Conservation (phyloP, 192 early-diverging fungal species). For the Backusella luteola region DNA sequence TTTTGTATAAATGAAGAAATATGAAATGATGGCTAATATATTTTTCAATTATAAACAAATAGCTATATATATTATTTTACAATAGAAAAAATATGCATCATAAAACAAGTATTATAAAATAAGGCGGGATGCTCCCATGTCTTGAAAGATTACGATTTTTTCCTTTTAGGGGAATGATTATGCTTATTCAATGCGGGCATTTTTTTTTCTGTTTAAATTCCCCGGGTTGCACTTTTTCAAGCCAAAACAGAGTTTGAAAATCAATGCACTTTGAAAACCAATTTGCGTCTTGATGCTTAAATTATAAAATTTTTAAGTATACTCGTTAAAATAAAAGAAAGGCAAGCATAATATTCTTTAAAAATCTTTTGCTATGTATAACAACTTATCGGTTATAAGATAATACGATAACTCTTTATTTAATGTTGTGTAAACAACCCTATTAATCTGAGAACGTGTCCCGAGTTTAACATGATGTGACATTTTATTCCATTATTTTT, state of each 20-base stretch:
- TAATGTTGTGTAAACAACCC: background rate
- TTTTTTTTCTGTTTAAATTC: background rate
- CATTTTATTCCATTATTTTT: background rate
- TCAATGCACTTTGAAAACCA: background rate
- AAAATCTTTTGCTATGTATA: background rate
- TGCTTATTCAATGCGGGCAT: background rate
- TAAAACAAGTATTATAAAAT: background rate
- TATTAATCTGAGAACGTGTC: background rate
- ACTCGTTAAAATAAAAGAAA: background rate
- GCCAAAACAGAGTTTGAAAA: background rate
- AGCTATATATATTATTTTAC: background rate
- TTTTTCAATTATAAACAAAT: background rate
- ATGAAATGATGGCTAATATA: background rate
- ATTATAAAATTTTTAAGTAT: background rate
- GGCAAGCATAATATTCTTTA: background rate
- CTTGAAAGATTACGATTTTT: background rate
- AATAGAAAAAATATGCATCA: background rate
- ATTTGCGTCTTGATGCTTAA: too few species aligned
- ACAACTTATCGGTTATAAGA: background rate
- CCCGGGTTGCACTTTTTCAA: background rate
- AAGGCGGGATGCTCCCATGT: background rate
- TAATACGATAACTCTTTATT: background rate
- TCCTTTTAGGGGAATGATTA: background rate
- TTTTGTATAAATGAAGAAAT: background rate
- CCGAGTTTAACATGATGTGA: background rate